phyloP scores from a whole-genome alignment of 768 basidiomycete species.

The Xerocomus potaroensis region DNA sequence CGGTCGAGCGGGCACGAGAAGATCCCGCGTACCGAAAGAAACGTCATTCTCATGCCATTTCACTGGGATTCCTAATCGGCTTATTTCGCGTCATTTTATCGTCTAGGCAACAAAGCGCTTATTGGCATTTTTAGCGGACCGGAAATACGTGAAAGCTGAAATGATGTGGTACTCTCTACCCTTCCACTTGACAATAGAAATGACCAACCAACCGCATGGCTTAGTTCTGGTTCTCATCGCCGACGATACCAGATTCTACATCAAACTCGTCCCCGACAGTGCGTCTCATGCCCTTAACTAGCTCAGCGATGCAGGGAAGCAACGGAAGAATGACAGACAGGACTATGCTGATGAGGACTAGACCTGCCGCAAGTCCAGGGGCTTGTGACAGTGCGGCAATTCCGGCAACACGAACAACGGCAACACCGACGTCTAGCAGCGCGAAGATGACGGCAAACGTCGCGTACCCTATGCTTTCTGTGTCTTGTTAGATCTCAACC shows the following conservation, averaged over 20 bases:
- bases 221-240: neutral
- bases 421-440: slow-evolving; percentile 18
- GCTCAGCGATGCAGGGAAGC: neutral
- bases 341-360: slow-evolving; percentile 14
- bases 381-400: slow-evolving; percentile 11
- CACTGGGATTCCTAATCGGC: too few relatives aligned
- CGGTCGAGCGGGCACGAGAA: too few relatives aligned
- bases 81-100: too few relatives aligned
- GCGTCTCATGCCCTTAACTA: neutral
- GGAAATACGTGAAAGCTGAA: too few relatives aligned
- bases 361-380: slow-evolving; percentile 7
- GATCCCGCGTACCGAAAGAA: too few relatives aligned
- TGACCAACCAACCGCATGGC: too few relatives aligned
- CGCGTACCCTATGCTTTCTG: slow-evolving; percentile 14
- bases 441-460: slow-evolving; percentile 15
- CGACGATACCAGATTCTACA: neutral
- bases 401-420: slow-evolving; percentile 15
- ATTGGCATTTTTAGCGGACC: too few relatives aligned
- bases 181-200: too few relatives aligned
- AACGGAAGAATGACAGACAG: slow-evolving; percentile 2
- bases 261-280: neutral
- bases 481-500: neutral
- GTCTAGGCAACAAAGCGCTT: too few relatives aligned
- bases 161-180: too few relatives aligned
- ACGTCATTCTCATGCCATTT: too few relatives aligned